phyloP scores from a whole-genome alignment of 805 yeast genomes.

The Yamadazyma insecticola region DNA sequence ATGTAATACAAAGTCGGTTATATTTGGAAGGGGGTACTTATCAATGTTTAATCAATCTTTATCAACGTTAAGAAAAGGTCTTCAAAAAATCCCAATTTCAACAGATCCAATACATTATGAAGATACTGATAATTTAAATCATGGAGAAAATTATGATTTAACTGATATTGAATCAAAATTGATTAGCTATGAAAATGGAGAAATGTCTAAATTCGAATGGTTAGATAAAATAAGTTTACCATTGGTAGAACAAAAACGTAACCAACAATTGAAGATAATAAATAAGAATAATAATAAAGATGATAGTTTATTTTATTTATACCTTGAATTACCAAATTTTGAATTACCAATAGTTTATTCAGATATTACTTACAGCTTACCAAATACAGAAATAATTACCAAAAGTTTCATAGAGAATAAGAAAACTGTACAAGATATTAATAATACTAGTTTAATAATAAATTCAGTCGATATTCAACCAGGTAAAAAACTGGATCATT shows the following conservation, averaged over 20 bases:
- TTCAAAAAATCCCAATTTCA: slow-evolving; percentile 46
- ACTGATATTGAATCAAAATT: slow-evolving; percentile 46
- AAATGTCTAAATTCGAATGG: slow-evolving; percentile 62
- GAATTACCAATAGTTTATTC: slow-evolving; percentile 40
- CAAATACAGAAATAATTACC: slow-evolving; percentile 5
- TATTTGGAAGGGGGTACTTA: slow-evolving; percentile 60
- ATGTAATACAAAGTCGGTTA: slow-evolving; percentile 44
- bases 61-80: slow-evolving; percentile 65
- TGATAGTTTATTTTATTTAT: slow-evolving; percentile 18
- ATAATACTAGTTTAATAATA: slow-evolving; percentile 21
- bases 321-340: slow-evolving; percentile 40
- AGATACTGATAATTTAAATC: slow-evolving; percentile 5
- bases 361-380: slow-evolving; percentile 16
- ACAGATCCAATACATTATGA: slow-evolving; percentile 20
- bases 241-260: slow-evolving; percentile 5
- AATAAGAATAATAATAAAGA: slow-evolving; percentile 2
- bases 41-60: slow-evolving; percentile 50
- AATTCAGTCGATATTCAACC: slow-evolving; percentile 30
- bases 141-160: slow-evolving; percentile 6
- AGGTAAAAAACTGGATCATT: slow-evolving; percentile 3
- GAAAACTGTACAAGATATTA: slow-evolving; percentile 1
- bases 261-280: slow-evolving; percentile 1
- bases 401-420: slow-evolving; percentile 1
- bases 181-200: slow-evolving; percentile 66
- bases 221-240: slow-evolving; percentile 50